A percentile compares a stretch with the other conserved stretches of the same genome.
Evolutionary conservation across 1,284 basidiomycete species (phyloP).

Genomic region (Neolentinus lepideus): DNA sequence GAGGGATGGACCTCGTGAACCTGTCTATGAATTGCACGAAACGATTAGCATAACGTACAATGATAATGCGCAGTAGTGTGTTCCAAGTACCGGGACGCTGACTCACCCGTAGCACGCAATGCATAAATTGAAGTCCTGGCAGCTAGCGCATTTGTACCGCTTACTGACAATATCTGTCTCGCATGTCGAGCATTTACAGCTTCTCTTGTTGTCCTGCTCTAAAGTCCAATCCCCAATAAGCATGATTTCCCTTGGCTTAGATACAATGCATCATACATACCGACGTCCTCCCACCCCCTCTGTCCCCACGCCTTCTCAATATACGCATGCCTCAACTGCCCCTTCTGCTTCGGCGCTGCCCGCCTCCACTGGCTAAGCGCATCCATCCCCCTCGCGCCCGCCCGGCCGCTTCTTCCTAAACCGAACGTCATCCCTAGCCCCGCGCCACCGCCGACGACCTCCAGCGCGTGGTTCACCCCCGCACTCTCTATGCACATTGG

Average conservation of each 20-base stretch:
- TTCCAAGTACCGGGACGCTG: not conserved
- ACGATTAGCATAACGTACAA: not conserved
- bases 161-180: slow-evolving; percentile 49
- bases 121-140: slow-evolving; percentile 75
- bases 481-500: slow-evolving; percentile 67
- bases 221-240: slow-evolving; percentile 5
- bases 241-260: too few relatives aligned
- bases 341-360: slow-evolving; percentile 60
- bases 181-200: slow-evolving; percentile 75
- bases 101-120: slow-evolving; percentile 70
- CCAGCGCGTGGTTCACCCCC: slow-evolving; percentile 72
- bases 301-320: slow-evolving; percentile 79
- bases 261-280: slow-evolving; percentile 40
- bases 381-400: slow-evolving; percentile 5
- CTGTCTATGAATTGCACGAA: slow-evolving; percentile 34
- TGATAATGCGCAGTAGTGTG: not conserved
- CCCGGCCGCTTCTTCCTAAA: slow-evolving; percentile 1
- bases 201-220: slow-evolving; percentile 66
- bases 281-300: slow-evolving; percentile 79
- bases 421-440: not conserved
- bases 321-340: slow-evolving; percentile 75
- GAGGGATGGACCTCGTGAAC: slow-evolving; percentile 87
- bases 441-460: slow-evolving; percentile 44
- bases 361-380: slow-evolving; percentile 39
- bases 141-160: slow-evolving; percentile 81